Conservation (phyloP, 768 basidiomycete genomes). For the Trametes cinnabarina region DNA sequence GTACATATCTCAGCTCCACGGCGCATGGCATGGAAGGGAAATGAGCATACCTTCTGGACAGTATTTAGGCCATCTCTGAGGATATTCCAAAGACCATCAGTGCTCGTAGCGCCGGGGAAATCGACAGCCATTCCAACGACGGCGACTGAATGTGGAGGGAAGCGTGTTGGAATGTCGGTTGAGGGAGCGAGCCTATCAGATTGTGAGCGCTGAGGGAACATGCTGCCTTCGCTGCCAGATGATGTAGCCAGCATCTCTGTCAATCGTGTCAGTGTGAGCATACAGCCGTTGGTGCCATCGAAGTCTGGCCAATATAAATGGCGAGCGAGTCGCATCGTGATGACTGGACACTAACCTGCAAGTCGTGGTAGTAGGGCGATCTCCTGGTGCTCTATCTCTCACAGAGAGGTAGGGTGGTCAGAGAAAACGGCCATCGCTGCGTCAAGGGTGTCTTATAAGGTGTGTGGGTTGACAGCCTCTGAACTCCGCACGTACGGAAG, state of each 20-base stretch:
- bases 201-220: too few species aligned
- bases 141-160: slow-evolving; percentile 45
- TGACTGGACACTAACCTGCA: too few species aligned
- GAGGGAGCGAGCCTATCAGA: too few species aligned
- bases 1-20: background rate
- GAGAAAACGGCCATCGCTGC: too few species aligned
- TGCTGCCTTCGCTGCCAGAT: too few species aligned
- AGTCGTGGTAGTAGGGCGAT: too few species aligned
- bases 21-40: background rate
- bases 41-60: slow-evolving; percentile 46
- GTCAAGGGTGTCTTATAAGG: background rate
- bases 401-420: too few species aligned
- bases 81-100: slow-evolving; percentile 54
- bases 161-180: background rate
- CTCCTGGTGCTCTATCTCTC: too few species aligned
- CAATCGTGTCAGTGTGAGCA: background rate
- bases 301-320: too few species aligned
- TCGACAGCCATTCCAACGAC: slow-evolving; percentile 70
- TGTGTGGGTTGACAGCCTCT: background rate
- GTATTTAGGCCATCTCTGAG: slow-evolving; percentile 58
- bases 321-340: too few species aligned
- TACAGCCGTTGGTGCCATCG: too few species aligned
- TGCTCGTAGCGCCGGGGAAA: slow-evolving; percentile 49
- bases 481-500: background rate
- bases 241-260: too few species aligned